Evolutionary conservation across 2,329 filamentous ascomycete species (phyloP), one percentile per base, ranked within the genome.

Genomic region (Ascochyta koolunga): DNA sequence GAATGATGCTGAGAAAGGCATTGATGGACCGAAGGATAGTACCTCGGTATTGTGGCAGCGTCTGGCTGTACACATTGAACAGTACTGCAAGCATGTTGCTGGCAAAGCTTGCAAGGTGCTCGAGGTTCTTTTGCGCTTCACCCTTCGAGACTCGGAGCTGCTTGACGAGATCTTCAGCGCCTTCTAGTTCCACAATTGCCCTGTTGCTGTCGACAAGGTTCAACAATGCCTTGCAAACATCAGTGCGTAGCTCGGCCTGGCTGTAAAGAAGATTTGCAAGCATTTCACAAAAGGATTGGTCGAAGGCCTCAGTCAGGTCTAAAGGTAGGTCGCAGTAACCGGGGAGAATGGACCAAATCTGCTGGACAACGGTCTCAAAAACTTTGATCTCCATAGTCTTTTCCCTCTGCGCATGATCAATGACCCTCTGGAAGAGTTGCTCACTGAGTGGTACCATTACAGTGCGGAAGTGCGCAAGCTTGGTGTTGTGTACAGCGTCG

Each of bases 1-100:
- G 89, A 0, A 91, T 91, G 66, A 98, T 90, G 78, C 93, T 96
- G 53, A 99, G 79, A 76, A 93, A 98, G 5, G 91, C 87, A 76
- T 98, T 97, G 79, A 98, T 95, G 58, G 93, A 96, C 72, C 93
- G 90, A 29, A 99, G 80, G 48, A 99, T 95, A 18, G 90, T 91
- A 0, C 91, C 93, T 64, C 95, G 85, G 68, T 91, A 95, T 69
- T 97, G 91, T 2, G 95, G 93, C 22, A 99, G 82, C 0, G 95
- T 99, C 75, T 97, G 90, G 60, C 90, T 96, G 78, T 99, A 99
- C 38, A 99, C 93, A 71, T 99, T 99, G 82, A 99, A 98, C n/a
- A 99, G 80, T 0, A 98, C 93, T 6, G 95, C 93, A 36, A 99
- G 85, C 77, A 99, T 84, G 67, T 98, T 98, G 56, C 89, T 89